These are phyloP conservation scores for Collybia nuda DNA, from an alignment of 768 basidiomycete species.

Conservation along the genomic window DNA sequence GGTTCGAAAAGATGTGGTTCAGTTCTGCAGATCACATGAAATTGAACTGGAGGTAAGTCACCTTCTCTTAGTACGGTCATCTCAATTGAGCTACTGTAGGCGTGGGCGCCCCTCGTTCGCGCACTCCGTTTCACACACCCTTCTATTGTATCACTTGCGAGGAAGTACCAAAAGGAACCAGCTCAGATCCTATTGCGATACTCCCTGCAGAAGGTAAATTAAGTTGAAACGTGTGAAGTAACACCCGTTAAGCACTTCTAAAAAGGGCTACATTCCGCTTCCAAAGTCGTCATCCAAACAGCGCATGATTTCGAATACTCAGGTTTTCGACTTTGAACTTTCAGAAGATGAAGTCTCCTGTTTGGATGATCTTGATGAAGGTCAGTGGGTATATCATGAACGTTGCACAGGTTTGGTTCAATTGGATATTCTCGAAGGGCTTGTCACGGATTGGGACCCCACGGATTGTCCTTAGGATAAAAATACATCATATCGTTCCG, in stretches of 20 bases:
- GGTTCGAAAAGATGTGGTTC: conserved; percentile 61
- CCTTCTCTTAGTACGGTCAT: not conserved
- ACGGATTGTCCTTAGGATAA: conserved; percentile 18
- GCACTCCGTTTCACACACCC: conserved; percentile 65
- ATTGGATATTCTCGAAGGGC: conserved; percentile 15
- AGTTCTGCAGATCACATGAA: conserved; percentile 51
- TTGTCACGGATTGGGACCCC: conserved; percentile 46
- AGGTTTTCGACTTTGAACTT: conserved; percentile 66
- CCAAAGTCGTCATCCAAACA: conserved; percentile 59
- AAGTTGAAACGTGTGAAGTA: not conserved
- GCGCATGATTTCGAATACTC: conserved; percentile 57
- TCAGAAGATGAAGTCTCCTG: conserved; percentile 43
- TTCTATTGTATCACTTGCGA: conserved; percentile 47
- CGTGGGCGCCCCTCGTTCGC: conserved; percentile 73
- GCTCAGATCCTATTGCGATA: conserved; percentile 69
- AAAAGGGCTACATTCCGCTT: conserved; percentile 57
- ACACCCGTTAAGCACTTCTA: not conserved
- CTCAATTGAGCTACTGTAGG: conserved; percentile 32
- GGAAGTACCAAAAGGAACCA: conserved; percentile 56
- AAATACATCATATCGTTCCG: no score
- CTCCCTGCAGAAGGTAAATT: conserved; percentile 71
- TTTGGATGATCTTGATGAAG: conserved; percentile 56
- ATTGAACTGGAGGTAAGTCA: conserved; percentile 61
- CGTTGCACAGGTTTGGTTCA: no score
- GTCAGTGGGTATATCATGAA: conserved; percentile 22